Evolutionary conservation across 768 basidiomycete genomes (phyloP).

Genomic region (Calocybe gangraenosa): DNA sequence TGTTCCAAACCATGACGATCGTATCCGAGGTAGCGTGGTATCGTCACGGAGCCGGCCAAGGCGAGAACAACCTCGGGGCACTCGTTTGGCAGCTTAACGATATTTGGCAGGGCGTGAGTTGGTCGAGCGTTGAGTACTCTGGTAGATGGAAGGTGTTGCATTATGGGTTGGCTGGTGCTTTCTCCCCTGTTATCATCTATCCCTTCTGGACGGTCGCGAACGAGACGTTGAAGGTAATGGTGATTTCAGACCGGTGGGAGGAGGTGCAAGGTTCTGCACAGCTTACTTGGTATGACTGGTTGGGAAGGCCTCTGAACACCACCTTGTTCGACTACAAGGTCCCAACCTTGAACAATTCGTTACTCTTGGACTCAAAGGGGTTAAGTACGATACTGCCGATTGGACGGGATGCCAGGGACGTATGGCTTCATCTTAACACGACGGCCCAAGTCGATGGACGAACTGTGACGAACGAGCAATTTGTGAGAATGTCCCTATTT

Average conservation of each 20-base stretch:
- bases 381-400: slow-evolving; percentile 41
- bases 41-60: slow-evolving; percentile 52
- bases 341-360: slow-evolving; percentile 47
- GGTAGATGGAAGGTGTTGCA: slow-evolving; percentile 59
- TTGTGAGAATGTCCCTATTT: slow-evolving; percentile 38
- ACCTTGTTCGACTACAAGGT: slow-evolving; percentile 35
- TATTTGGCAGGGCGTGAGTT: slow-evolving; percentile 57
- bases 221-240: slow-evolving; percentile 42
- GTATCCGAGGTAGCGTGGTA: slow-evolving; percentile 58
- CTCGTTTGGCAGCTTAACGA: slow-evolving; percentile 60
- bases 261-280: slow-evolving; percentile 40
- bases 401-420: slow-evolving; percentile 35
- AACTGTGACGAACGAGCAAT: slow-evolving; percentile 47
- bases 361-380: slow-evolving; percentile 36
- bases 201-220: slow-evolving; percentile 54
- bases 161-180: slow-evolving; percentile 42
- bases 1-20: slow-evolving; percentile 59
- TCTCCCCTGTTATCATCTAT: slow-evolving; percentile 44
- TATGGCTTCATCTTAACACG: slow-evolving; percentile 49
- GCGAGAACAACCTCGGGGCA: slow-evolving; percentile 56
- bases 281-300: slow-evolving; percentile 59
- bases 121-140: slow-evolving; percentile 53
- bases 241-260: slow-evolving; percentile 50
- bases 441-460: slow-evolving; percentile 38
- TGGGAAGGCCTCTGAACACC: slow-evolving; percentile 34